phyloP scores from a whole-genome alignment of 495 filamentous ascomycete genomes.

The Lophium mytilinum region DNA sequence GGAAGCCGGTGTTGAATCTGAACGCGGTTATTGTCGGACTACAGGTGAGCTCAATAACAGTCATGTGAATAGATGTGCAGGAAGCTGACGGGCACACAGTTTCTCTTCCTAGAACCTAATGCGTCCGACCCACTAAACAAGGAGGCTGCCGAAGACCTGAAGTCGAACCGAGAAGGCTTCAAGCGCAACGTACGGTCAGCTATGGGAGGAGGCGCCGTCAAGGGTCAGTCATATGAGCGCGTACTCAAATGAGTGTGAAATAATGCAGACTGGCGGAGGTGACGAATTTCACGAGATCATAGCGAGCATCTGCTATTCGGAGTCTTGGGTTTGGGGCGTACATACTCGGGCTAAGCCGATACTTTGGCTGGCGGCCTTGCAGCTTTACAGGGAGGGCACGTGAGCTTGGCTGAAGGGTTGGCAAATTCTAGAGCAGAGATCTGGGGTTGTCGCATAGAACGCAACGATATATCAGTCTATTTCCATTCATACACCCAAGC shows the following conservation, averaged over 20 bases:
- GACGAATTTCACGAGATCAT: neutral
- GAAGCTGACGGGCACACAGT: constrained; percentile 42
- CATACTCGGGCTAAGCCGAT: neutral
- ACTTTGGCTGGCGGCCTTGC: neutral
- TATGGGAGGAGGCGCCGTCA: constrained; percentile 77
- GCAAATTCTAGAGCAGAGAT: neutral
- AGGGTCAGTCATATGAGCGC: constrained; percentile 61
- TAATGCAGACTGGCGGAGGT: neutral
- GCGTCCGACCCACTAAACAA: constrained; percentile 96
- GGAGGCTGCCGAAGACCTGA: constrained; percentile 89
- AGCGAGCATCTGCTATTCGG: neutral
- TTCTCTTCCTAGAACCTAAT: constrained; percentile 96
- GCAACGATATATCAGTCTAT: too few relatives aligned
- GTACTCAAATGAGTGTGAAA: constrained; percentile 47
- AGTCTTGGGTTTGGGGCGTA: neutral
- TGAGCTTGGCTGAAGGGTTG: neutral
- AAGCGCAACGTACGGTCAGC: constrained; percentile 77
- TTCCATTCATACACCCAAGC: too few relatives aligned
- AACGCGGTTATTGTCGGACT: constrained; percentile 95
- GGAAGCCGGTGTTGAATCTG: constrained; percentile 95
- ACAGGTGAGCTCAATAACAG: constrained; percentile 46
- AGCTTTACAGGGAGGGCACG: neutral
- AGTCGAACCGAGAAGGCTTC: constrained; percentile 74
- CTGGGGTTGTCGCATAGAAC: neutral
- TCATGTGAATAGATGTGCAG: neutral